A percentile compares a stretch with the other conserved stretches of the same genome.
Conservation (phyloP, 2,329 filamentous ascomycete species). For the Botryotinia narcissicola region DNA sequence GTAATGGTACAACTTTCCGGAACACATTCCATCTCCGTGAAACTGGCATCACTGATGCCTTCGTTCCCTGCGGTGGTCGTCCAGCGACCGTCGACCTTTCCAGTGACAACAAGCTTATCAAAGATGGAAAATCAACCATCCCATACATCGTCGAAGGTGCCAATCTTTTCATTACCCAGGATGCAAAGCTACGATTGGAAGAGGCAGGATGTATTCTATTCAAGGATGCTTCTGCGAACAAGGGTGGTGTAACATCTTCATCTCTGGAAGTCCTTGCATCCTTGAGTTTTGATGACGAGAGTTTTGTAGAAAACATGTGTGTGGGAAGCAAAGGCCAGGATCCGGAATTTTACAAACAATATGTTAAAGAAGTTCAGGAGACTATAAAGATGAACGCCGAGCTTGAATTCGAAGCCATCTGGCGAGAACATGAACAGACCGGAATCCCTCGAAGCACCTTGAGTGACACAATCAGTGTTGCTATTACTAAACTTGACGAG, state of each 20-base stretch:
- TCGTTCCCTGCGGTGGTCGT: conserved; percentile 94
- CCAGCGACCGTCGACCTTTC: conserved; percentile 95
- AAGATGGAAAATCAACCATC: conserved; percentile 80
- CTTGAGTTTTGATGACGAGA: conserved; percentile 85
- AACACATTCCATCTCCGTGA: conserved; percentile 94
- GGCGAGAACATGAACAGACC: conserved; percentile 86
- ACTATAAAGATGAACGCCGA: conserved; percentile 88
- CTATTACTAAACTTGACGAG: conserved; percentile 95
- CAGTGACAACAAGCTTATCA: conserved; percentile 82
- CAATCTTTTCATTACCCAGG: conserved; percentile 98
- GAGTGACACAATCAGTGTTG: conserved; percentile 84
- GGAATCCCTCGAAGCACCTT: conserved; percentile 79
- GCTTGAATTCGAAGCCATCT: conserved; percentile 97
- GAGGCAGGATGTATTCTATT: conserved; percentile 92
- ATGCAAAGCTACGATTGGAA: conserved; percentile 92
- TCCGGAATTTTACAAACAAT: conserved; percentile 88
- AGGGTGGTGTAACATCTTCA: conserved; percentile 95
- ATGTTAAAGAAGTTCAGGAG: conserved; percentile 87
- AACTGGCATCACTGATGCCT: conserved; percentile 74
- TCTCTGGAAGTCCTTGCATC: conserved; percentile 94
- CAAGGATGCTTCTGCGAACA: conserved; percentile 98
- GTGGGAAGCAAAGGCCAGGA: conserved; percentile 70
- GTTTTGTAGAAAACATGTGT: conserved; percentile 94
- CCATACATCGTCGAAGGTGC: conserved; percentile 97
- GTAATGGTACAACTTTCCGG: conserved; percentile 92